Evolutionary conservation across 1,139 yeast genomes (phyloP).

Genomic region (Zygosaccharomyces sapae): DNA sequence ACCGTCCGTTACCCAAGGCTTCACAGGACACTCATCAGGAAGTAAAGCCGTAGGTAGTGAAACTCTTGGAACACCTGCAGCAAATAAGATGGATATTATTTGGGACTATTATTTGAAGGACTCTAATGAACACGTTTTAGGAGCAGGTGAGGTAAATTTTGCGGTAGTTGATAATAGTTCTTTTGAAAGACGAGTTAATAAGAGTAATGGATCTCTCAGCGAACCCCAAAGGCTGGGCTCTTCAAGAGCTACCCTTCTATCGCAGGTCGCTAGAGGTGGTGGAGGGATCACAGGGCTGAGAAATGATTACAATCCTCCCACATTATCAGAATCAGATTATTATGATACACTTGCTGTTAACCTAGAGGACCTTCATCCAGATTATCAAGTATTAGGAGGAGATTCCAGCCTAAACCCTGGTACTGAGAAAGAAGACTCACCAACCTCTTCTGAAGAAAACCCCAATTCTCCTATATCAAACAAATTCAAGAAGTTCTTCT

Average conservation of each 20-base stretch:
- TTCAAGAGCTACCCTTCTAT: slow-evolving; percentile 32
- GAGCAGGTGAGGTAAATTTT: slow-evolving; percentile 51
- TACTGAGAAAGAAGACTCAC: slow-evolving; percentile 1
- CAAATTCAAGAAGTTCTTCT: slow-evolving; percentile 30
- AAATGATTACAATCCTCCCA: slow-evolving; percentile 28
- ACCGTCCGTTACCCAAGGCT: slow-evolving; percentile 5
- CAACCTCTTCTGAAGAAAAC: slow-evolving; percentile 11
- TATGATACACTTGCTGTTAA: slow-evolving; percentile 19
- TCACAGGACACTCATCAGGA: slow-evolving; percentile 7
- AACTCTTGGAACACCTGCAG: slow-evolving; percentile 38
- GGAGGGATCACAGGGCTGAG: slow-evolving; percentile 44
- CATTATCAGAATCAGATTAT: slow-evolving; percentile 23
- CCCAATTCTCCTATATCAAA: slow-evolving; percentile 24
- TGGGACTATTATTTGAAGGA: slow-evolving; percentile 58
- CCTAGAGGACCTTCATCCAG: slow-evolving; percentile 18
- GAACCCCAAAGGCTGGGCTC: slow-evolving; percentile 51
- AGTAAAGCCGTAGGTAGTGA: slow-evolving; percentile 9
- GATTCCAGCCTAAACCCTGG: slow-evolving; percentile 8
- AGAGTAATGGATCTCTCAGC: slow-evolving; percentile 51
- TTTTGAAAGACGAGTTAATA: slow-evolving; percentile 46
- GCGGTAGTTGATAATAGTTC: slow-evolving; percentile 41
- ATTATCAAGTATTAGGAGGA: slow-evolving; percentile 15
- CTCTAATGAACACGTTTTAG: slow-evolving; percentile 66
- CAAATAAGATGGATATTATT: slow-evolving; percentile 59
- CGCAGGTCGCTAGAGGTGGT: slow-evolving; percentile 57